phyloP scores from a whole-genome alignment of 352 stramenopile species.

The Peronospora destructor region DNA sequence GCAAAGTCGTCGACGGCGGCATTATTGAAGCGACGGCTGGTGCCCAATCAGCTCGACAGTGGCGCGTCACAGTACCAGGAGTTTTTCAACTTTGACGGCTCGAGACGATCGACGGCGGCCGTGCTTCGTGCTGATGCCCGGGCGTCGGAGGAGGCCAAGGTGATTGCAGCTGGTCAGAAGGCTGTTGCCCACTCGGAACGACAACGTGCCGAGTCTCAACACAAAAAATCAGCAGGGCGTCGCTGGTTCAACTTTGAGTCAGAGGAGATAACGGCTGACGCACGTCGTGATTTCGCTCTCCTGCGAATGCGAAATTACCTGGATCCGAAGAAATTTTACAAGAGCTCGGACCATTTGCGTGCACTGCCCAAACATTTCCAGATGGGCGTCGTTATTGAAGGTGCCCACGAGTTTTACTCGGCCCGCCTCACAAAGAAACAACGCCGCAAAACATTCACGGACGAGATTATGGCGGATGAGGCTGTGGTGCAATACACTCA shows the following conservation, averaged over 20 bases:
- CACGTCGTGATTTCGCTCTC: conserved; percentile 86
- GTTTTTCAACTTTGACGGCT: conserved; percentile 30
- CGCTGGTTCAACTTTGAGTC: conserved; percentile 92
- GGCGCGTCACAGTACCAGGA: conserved; percentile 41
- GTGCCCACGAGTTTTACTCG: conserved; percentile 84
- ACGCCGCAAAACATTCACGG: conserved; percentile 87
- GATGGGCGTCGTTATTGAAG: conserved; percentile 90
- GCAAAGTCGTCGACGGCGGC: conserved; percentile 4
- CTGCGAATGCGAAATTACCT: conserved; percentile 93
- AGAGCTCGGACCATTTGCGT: conserved; percentile 83
- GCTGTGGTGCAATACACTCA: conserved; percentile 81
- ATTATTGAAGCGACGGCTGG: conserved; percentile 24
- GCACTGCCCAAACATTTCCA: conserved; percentile 87
- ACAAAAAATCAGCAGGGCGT: conserved; percentile 49
- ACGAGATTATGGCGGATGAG: conserved; percentile 92
- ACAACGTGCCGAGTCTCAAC: conserved; percentile 45
- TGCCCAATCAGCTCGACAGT: conserved; percentile 62
- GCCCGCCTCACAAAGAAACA: conserved; percentile 89
- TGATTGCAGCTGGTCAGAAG: conserved; percentile 36
- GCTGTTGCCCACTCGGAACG: conserved; percentile 36
- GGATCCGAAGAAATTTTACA: conserved; percentile 97
- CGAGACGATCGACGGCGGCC: conserved; percentile 13
- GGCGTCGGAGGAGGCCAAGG: conserved; percentile 39
- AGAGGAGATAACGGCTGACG: conserved; percentile 82
- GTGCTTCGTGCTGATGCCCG: conserved; percentile 38